Conservation (phyloP, 148 eudicot genomes). For the Rhododendron ferrugineum region DNA sequence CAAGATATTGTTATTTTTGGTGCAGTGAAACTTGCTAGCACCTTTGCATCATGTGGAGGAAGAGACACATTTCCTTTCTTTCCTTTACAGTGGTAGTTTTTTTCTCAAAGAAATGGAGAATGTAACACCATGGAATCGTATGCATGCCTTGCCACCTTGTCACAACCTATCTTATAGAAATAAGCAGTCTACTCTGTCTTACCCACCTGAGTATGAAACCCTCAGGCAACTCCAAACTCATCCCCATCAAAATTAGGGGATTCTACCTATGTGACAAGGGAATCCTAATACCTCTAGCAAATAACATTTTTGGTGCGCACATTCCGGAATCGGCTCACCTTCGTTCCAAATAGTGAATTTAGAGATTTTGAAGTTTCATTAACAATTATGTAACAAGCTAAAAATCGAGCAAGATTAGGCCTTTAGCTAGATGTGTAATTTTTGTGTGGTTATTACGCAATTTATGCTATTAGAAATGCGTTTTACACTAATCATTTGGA, state of each 20-base stretch:
- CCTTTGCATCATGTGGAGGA: neutral
- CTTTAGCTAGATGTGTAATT: neutral
- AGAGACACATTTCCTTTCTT: neutral
- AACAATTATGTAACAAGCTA: neutral
- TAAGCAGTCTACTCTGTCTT: neutral
- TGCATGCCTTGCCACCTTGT: neutral
- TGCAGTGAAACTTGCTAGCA: neutral
- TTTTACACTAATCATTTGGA: neutral
- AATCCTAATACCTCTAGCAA: neutral
- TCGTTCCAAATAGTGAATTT: neutral
- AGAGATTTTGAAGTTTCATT: neutral
- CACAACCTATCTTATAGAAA: neutral
- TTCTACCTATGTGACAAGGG: neutral
- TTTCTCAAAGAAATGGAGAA: neutral
- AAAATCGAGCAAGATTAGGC: neutral
- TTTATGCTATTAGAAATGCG: neutral
- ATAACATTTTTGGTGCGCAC: neutral
- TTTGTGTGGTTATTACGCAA: neutral
- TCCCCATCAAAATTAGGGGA: neutral
- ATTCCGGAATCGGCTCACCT: neutral
- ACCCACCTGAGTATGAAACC: neutral
- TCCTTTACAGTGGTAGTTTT: neutral
- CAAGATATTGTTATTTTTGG: neutral
- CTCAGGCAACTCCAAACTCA: neutral
- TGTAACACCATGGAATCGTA: neutral